Conservation (phyloP, 495 filamentous ascomycete genomes). For the Penicillium pancosmium region DNA sequence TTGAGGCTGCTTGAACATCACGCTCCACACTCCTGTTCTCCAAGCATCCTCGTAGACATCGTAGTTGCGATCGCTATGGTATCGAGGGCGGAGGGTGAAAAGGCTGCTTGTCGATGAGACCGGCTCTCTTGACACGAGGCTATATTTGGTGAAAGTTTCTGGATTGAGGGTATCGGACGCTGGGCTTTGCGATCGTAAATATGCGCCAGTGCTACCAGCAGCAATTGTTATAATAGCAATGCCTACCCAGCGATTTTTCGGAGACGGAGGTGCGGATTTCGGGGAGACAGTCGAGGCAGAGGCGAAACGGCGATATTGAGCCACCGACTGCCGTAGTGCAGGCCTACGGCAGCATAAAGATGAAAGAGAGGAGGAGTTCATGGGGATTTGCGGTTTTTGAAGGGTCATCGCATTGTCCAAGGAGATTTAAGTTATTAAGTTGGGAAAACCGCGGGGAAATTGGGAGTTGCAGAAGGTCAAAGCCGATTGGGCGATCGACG, state of each 20-base stretch:
- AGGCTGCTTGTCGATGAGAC: slow-evolving; percentile 78
- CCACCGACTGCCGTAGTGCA: slow-evolving; percentile 10
- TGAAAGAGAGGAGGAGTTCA: slow-evolving; percentile 29
- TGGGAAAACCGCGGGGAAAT: slow-evolving; percentile 22
- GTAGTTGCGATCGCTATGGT: slow-evolving; percentile 37
- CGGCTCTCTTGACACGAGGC: slow-evolving; percentile 62
- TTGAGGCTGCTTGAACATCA: slow-evolving; percentile 92
- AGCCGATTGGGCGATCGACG: slow-evolving; percentile 34
- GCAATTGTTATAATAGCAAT: slow-evolving; percentile 36
- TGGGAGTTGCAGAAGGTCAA: slow-evolving; percentile 16
- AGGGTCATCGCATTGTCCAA: neutral
- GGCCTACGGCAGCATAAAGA: slow-evolving; percentile 21
- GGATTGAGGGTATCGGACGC: slow-evolving; percentile 44
- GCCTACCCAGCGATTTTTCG: slow-evolving; percentile 41
- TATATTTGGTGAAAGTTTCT: slow-evolving; percentile 67
- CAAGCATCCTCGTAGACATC: slow-evolving; percentile 54
- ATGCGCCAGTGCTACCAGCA: slow-evolving; percentile 42
- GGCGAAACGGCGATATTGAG: slow-evolving; percentile 24
- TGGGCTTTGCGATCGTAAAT: slow-evolving; percentile 34
- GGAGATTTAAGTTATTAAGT: neutral
- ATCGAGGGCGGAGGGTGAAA: slow-evolving; percentile 64
- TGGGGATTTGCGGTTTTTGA: slow-evolving; percentile 15
- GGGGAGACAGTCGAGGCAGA: slow-evolving; percentile 28
- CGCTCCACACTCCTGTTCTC: slow-evolving; percentile 72
- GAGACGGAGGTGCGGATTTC: slow-evolving; percentile 11